Base-by-base conservation (phyloP, 306 rosid species). In the Castanospermum australe region DNA sequence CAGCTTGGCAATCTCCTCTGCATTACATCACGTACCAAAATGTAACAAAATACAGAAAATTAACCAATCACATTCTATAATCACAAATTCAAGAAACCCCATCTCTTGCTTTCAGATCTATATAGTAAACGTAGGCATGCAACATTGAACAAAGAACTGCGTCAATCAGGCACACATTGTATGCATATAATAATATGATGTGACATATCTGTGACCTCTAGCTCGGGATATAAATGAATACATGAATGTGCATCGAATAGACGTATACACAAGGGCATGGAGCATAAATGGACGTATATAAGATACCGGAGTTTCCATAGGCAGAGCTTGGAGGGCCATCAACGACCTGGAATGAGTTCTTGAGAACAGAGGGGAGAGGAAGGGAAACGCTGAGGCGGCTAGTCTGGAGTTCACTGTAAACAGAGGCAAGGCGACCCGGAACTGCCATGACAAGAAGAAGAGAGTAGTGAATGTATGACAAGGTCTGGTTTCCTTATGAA, bases 271-370 rank as follows among this genome's bases (percentile, higher is more conserved):
- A 35, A 44, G 5, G 54, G 67, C 47, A 25, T 38, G 51, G 14
- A 11, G 22, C 7, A 55, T 9, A 55, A 17, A 17, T 51, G 10
- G 8, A 55, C 33, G 1, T 3, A 9, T 2, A 24, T 21, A 55
- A 8, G 8, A 10, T 24, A 89, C 91, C 91, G 42, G 93, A 91
- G 82, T 87, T 89, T 17, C 91, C 93, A 42, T 90, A 88, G 42
- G 93, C 93, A 3, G 93, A 83, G 87, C 93, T 89, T 0, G 82
- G 79, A 10, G 93, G 90, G 8, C 93, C 93, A n/a, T 89, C 89
- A n/a, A 77, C 84, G 47, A 89, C 67, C 22, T 86, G 84, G 76
- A 89, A 89, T 55, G 84, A 66, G 71, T 73, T 83, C 64, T 44
- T 85, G 84, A 89, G 84, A 39, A 89, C 93, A 13, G 90, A 85